These are phyloP conservation scores for Kurtzmaniella quercitrusa DNA, from an alignment of 1,139 yeast species.

Conservation along the genomic window DNA sequence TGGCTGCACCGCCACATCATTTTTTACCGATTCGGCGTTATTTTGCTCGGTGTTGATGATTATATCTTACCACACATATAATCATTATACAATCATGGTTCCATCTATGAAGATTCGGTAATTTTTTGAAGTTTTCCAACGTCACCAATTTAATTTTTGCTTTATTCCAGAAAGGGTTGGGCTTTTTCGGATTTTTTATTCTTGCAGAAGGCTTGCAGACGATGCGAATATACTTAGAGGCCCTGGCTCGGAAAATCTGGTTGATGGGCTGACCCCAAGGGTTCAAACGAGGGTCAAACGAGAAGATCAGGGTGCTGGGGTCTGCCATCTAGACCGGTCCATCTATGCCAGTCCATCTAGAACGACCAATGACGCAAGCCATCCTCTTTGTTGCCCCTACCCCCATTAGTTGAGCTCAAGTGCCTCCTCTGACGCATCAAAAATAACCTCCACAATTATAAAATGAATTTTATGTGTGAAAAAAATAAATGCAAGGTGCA, in stretches of 20 bases:
- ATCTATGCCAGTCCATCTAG: no score
- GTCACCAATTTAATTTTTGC: neutral
- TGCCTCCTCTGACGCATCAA: neutral
- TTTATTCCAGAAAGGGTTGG: neutral
- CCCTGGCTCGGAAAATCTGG: no score
- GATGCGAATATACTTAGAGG: neutral
- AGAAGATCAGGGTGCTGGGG: no score
- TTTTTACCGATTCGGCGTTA: no score
- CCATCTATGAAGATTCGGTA: neutral
- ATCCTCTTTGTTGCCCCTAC: neutral
- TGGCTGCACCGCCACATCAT: no score
- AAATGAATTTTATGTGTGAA: neutral
- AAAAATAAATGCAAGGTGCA: neutral
- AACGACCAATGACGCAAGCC: neutral
- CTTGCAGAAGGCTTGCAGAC: neutral
- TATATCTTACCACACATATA: no score
- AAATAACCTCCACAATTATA: neutral
- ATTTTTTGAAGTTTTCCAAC: neutral
- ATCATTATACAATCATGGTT: no score
- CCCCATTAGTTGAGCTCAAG: no score
- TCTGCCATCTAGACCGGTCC: no score
- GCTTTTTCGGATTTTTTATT: neutral
- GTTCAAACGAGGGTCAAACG: no score
- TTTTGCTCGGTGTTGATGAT: no score
- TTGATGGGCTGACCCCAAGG: no score